Evolutionary conservation across 345 rosid genomes (phyloP), one percentile per base, ranked within the genome.

Genomic region (Salix dunnii): DNA sequence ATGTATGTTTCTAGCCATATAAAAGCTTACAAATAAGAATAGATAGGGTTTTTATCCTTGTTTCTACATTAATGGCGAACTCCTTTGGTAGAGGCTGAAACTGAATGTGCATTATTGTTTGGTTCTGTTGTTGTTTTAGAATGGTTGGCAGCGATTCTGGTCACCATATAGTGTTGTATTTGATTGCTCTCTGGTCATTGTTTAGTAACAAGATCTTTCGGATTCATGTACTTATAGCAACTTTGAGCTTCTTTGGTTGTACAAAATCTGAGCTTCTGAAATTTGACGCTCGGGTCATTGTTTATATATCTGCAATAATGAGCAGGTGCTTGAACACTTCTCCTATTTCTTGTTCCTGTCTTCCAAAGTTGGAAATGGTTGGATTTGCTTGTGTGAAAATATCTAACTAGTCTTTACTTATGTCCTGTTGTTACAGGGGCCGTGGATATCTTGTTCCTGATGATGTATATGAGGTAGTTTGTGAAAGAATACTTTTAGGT

Each of bases 401-500:
- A 17, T 30, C 7, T 33, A 25, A 27, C 61, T 43, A 2, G 51
- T 61, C 68, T 25, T 30, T 58, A 11, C 63, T 23, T 23, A 27
- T 58, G 25, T 58, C 78, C 49, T 70, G 21, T 74, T 74, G 70
- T 79, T 71, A 28, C 87, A 91, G 95, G 88, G 85, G 83, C 66
- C 87, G 86, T 31, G 92, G 91, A 68, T 86, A 80, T 80, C 89
- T 89, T 81, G 81, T 66, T 67, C 83, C 84, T 20, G 89, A 88
- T 77, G 92, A 89, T 74, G 91, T 80, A 2, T 75, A 83, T 13
- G 79, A 88, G 95, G 95, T 91, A 78, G 43, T 38, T 68, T 77
- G 63, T 55, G 25, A 33, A 30, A 63, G 30, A 31, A 48, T 61
- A 62, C 66, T 42, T 64, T 33, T 12, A 0, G 28, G 6, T 63